Conservation (phyloP, 2,329 filamentous ascomycete species). For the Teratosphaeria destructans region DNA sequence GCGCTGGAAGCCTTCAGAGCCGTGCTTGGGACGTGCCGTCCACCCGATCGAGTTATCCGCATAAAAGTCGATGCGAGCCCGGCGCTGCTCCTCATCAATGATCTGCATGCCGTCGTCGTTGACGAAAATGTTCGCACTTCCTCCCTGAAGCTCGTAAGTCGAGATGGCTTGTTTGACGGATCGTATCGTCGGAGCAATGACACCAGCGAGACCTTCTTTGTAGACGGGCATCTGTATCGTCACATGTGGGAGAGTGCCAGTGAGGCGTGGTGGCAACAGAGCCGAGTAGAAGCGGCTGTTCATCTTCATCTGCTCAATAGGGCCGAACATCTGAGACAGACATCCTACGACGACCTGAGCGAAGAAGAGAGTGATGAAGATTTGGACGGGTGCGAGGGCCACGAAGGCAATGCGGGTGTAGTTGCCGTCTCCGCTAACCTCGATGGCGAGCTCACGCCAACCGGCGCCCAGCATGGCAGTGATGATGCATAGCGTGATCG, state of each 20-base stretch:
- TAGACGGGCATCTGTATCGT: slow-evolving; percentile 77
- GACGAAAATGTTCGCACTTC: slow-evolving; percentile 67
- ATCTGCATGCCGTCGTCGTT: slow-evolving; percentile 67
- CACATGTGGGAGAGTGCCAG: slow-evolving; percentile 54
- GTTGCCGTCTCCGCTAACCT: slow-evolving; percentile 53
- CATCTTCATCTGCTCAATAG: slow-evolving; percentile 55
- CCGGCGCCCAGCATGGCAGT: slow-evolving; percentile 58
- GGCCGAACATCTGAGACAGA: slow-evolving; percentile 64
- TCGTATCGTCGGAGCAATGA: slow-evolving; percentile 67
- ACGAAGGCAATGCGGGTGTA: slow-evolving; percentile 57
- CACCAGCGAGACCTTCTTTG: slow-evolving; percentile 66
- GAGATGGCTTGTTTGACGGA: slow-evolving; percentile 70
- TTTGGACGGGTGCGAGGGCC: slow-evolving; percentile 56
- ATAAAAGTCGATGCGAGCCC: slow-evolving; percentile 38
- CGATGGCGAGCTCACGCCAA: slow-evolving; percentile 58
- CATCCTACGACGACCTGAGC: slow-evolving; percentile 68
- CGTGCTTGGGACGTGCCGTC: slow-evolving; percentile 41
- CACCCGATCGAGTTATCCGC: slow-evolving; percentile 42
- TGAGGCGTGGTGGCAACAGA: slow-evolving; percentile 53
- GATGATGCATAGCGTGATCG: slow-evolving; percentile 55
- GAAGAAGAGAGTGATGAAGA: slow-evolving; percentile 78
- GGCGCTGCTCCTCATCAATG: slow-evolving; percentile 39
- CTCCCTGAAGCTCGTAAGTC: slow-evolving; percentile 66
- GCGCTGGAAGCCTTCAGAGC: slow-evolving; percentile 41
- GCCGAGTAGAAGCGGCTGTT: slow-evolving; percentile 82